A percentile compares a stretch with the other conserved stretches of the same genome.
phyloP scores from a whole-genome alignment of 352 stramenopile species.

The Globisporangium nodosum region DNA sequence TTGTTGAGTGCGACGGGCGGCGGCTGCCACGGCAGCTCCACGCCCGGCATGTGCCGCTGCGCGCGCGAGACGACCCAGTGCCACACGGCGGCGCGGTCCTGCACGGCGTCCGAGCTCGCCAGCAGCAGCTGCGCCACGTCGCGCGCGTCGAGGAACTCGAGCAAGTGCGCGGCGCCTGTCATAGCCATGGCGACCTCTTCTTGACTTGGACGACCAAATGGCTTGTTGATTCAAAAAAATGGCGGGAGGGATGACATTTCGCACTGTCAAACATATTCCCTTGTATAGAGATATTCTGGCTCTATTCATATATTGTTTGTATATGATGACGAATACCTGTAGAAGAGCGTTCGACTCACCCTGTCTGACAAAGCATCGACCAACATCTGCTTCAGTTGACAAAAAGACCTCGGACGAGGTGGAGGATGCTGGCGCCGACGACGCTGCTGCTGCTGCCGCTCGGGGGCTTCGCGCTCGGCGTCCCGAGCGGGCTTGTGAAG shows the following conservation, averaged over 20 bases:
- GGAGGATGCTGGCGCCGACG: not conserved
- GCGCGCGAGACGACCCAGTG: slow-evolving; percentile 34
- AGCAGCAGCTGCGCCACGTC: slow-evolving; percentile 29
- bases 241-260: too few relatives aligned
- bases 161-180: slow-evolving; percentile 32
- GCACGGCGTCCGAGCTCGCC: slow-evolving; percentile 19
- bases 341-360: too few relatives aligned
- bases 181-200: slow-evolving; percentile 13
- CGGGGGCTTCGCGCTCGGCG: slow-evolving; percentile 28
- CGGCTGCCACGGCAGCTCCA: slow-evolving; percentile 21
- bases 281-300: too few relatives aligned
- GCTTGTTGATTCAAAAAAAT: not conserved
- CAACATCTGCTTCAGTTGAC: not conserved
- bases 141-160: slow-evolving; percentile 45
- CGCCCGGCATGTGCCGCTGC: slow-evolving; percentile 14
- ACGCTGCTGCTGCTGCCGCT: slow-evolving; percentile 18
- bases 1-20: slow-evolving; percentile 22
- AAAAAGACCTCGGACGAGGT: not conserved
- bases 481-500: slow-evolving; percentile 46
- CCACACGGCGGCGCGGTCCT: slow-evolving; percentile 30
- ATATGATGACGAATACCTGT: too few relatives aligned
- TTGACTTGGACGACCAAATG: not conserved
- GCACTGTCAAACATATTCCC: too few relatives aligned
- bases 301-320: too few relatives aligned
- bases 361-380: too few relatives aligned